phyloP scores from a whole-genome alignment of 2,329 filamentous ascomycete genomes.

The Ambrosiella cleistominuta region DNA sequence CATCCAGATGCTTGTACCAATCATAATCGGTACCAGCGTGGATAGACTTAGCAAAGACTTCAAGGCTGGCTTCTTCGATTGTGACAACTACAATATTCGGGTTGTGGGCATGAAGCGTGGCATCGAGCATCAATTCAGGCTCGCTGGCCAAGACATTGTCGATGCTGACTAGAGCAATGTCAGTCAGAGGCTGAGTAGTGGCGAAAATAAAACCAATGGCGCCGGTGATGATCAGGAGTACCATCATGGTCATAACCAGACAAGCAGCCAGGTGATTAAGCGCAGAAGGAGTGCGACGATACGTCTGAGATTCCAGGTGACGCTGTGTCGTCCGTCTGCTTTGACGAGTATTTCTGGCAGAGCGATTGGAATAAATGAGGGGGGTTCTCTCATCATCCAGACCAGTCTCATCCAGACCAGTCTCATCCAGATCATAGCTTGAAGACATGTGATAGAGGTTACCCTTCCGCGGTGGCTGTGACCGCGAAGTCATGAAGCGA shows the following conservation, averaged over 20 bases:
- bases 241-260: slow-evolving; percentile 62
- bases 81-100: slow-evolving; percentile 83
- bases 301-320: slow-evolving; percentile 57
- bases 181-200: slow-evolving; percentile 69
- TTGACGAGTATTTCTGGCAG: slow-evolving; percentile 29
- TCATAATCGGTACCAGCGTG: slow-evolving; percentile 56
- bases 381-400: slow-evolving; percentile 83
- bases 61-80: slow-evolving; percentile 71
- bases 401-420: slow-evolving; percentile 62
- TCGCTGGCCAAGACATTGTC: slow-evolving; percentile 84
- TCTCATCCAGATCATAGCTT: slow-evolving; percentile 65
- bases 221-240: slow-evolving; percentile 67
- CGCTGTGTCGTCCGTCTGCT: slow-evolving; percentile 41
- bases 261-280: slow-evolving; percentile 68
- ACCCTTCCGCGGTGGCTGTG: slow-evolving; percentile 27
- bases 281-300: slow-evolving; percentile 44
- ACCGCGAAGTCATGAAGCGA: slow-evolving; percentile 27
- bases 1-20: slow-evolving; percentile 32
- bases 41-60: slow-evolving; percentile 86
- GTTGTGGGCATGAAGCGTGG: slow-evolving; percentile 76
- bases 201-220: slow-evolving; percentile 80
- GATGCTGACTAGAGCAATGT: slow-evolving; percentile 64
- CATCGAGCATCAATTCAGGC: slow-evolving; percentile 86
- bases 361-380: slow-evolving; percentile 39
- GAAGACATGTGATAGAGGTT: slow-evolving; percentile 41